Evolutionary conservation across 768 basidiomycete species (phyloP).

Genomic region (Floccularia luteovirens): DNA sequence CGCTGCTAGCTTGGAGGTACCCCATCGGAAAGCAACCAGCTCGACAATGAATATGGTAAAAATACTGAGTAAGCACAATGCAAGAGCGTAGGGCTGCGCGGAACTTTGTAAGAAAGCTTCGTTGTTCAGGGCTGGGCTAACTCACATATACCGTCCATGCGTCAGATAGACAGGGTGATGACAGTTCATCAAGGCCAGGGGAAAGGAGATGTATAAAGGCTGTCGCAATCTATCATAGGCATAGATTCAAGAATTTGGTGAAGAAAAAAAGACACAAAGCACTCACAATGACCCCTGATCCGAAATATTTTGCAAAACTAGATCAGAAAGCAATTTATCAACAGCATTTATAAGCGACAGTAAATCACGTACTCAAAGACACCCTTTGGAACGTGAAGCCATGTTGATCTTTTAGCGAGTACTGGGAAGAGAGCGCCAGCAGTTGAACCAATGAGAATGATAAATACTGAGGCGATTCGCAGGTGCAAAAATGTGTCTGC

Average conservation of each 20-base stretch:
- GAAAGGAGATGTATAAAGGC: constrained; percentile 80
- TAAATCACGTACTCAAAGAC: constrained; percentile 60
- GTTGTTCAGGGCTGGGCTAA: constrained; percentile 7
- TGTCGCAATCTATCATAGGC: constrained; percentile 74
- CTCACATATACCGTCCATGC: constrained; percentile 75
- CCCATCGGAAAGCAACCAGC: constrained; percentile 82
- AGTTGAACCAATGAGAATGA: constrained; percentile 56
- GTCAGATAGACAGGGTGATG: constrained; percentile 58
- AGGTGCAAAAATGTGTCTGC: constrained; percentile 39
- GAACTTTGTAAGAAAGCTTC: constrained; percentile 1
- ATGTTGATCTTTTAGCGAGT: constrained; percentile 41
- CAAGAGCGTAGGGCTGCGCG: constrained; percentile 72
- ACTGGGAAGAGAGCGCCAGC: constrained; percentile 69
- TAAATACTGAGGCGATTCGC: constrained; percentile 67
- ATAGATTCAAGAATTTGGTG: constrained; percentile 3
- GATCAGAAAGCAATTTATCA: neutral
- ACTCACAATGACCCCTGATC: constrained; percentile 80
- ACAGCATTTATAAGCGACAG: constrained; percentile 1
- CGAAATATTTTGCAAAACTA: constrained; percentile 86
- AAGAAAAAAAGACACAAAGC: constrained; percentile 4
- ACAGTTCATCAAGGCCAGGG: constrained; percentile 67
- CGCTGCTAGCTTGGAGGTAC: constrained; percentile 59
- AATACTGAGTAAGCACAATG: constrained; percentile 73
- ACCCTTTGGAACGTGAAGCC: constrained; percentile 47
- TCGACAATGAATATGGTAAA: constrained; percentile 83